These are phyloP conservation scores for Crithidia brevicula DNA, from an alignment of 208 protist genomes.

Conservation along the genomic window DNA sequence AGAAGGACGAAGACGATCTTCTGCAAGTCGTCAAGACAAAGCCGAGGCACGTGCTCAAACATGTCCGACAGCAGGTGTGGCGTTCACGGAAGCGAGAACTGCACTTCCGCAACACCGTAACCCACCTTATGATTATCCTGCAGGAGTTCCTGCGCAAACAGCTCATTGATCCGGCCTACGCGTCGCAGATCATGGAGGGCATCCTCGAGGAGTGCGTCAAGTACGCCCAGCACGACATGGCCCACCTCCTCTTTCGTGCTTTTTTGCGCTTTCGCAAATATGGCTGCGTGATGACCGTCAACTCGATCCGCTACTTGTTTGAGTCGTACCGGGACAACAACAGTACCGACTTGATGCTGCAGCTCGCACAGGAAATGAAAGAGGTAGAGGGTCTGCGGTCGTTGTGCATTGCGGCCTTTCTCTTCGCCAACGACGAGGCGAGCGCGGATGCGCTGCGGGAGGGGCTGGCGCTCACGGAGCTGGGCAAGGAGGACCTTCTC, in stretches of 20 bases:
- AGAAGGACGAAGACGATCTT: constrained; percentile 88
- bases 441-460: constrained; percentile 68
- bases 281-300: constrained; percentile 77
- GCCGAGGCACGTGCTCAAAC: constrained; percentile 86
- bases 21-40: constrained; percentile 83
- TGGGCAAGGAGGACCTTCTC: constrained; percentile 64
- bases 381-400: constrained; percentile 69
- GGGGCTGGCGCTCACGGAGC: constrained; percentile 48
- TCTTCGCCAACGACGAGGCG: constrained; percentile 72
- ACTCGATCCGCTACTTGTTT: constrained; percentile 80
- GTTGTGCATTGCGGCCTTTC: constrained; percentile 84
- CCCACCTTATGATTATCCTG: constrained; percentile 90
- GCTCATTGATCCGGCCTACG: constrained; percentile 78
- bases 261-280: constrained; percentile 92
- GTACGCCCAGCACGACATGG: constrained; percentile 90
- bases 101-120: constrained; percentile 90
- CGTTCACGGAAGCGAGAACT: constrained; percentile 84
- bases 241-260: constrained; percentile 87
- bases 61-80: constrained; percentile 90
- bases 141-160: constrained; percentile 90
- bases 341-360: constrained; percentile 83
- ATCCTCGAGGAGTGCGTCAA: constrained; percentile 87
- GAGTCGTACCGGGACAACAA: constrained; percentile 89
- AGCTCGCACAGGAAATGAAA: constrained; percentile 87
- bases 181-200: constrained; percentile 89